Conservation (phyloP, 179 eudicot species). For the Vitellaria paradoxa region DNA sequence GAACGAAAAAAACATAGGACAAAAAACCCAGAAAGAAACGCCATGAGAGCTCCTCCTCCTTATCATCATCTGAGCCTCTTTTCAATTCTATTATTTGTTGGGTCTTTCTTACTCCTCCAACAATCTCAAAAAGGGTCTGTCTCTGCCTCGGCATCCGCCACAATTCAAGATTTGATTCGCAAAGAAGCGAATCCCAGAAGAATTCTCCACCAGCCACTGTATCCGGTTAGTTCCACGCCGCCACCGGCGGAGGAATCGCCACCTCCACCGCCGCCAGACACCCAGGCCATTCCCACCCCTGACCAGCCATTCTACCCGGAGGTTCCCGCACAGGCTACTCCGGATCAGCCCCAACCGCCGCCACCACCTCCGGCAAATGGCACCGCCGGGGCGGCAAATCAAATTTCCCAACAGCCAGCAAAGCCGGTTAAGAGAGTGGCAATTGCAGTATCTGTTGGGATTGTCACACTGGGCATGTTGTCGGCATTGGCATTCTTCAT, state of each 20-base stretch:
- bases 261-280: constrained; percentile 33
- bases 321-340: constrained; percentile 28
- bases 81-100: background rate
- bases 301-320: constrained; percentile 61
- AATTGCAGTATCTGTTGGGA: constrained; percentile 57
- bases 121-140: background rate
- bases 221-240: constrained; percentile 6
- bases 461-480: constrained; percentile 64
- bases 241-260: constrained; percentile 21
- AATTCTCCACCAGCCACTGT: constrained; percentile 26
- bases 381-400: constrained; percentile 31
- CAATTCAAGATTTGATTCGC: background rate
- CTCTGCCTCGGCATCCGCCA: background rate
- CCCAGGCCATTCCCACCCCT: constrained; percentile 28
- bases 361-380: constrained; percentile 26
- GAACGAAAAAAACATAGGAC: background rate
- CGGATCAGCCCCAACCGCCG: constrained; percentile 33
- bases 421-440: constrained; percentile 65
- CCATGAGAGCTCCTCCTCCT: constrained; percentile 7
- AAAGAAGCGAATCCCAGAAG: constrained; percentile 10
- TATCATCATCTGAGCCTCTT: constrained; percentile 1
- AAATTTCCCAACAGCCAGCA: constrained; percentile 47
- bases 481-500: constrained; percentile 62
- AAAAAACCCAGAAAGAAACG: constrained; percentile 8
- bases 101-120: background rate